phyloP scores from a whole-genome alignment of 805 yeast genomes.

The Candida boidinii region DNA sequence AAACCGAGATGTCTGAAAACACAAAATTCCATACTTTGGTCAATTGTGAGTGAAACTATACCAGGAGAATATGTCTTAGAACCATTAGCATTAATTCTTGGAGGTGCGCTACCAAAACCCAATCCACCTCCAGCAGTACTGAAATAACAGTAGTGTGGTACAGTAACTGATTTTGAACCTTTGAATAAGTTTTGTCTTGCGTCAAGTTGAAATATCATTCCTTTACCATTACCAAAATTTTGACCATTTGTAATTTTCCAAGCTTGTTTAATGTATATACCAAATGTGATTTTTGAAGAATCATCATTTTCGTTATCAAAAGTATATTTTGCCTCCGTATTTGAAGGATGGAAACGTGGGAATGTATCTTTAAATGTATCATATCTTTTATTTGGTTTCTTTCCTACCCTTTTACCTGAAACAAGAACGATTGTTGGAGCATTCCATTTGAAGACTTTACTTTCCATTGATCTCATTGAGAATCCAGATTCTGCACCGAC shows the following conservation, averaged over 20 bases:
- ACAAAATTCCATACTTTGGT: conserved; percentile 71
- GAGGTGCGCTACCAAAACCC: conserved; percentile 74
- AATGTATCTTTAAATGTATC: conserved; percentile 41
- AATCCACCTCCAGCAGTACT: conserved; percentile 70
- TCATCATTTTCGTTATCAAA: conserved; percentile 17
- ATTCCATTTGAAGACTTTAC: conserved; percentile 80
- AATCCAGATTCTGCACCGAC: conserved; percentile 74
- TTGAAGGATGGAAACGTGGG: conserved; percentile 28
- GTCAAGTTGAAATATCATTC: conserved; percentile 54
- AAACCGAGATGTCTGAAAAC: conserved; percentile 62
- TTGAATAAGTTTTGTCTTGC: conserved; percentile 57
- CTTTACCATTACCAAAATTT: conserved; percentile 56
- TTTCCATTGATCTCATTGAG: conserved; percentile 80
- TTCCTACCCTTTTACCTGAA: conserved; percentile 47
- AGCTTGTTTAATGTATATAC: conserved; percentile 57
- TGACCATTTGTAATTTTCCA: conserved; percentile 72
- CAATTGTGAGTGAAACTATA: conserved; percentile 71
- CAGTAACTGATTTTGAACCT: conserved; percentile 11
- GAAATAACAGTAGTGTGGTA: conserved; percentile 45
- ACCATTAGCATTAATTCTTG: conserved; percentile 34
- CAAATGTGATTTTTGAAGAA: conserved; percentile 44
- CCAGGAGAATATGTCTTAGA: conserved; percentile 52
- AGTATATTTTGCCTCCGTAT: neutral
- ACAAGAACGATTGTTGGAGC: conserved; percentile 74
- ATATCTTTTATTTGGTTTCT: conserved; percentile 35